Percentiles rank a stretch among this genome's conserved stretches.
Evolutionary conservation across 805 yeast genomes (phyloP).

Genomic region (Ogataea paraovalis): DNA sequence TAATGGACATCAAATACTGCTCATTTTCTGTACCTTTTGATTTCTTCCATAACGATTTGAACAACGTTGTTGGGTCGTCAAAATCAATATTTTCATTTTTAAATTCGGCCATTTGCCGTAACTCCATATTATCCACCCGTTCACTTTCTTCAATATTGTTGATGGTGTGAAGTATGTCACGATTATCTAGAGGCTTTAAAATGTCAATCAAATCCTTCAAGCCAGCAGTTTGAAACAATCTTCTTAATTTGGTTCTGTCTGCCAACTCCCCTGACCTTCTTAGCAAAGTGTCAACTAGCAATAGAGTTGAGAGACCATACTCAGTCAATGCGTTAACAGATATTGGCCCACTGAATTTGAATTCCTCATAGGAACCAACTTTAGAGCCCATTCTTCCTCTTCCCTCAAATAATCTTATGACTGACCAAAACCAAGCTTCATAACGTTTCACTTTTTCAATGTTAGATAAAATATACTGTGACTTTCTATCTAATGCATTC

Average conservation of each 20-base stretch:
- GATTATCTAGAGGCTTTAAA: conserved; percentile 38
- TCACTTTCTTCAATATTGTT: conserved; percentile 37
- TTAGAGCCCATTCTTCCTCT: conserved; percentile 85
- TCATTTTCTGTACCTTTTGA: conserved; percentile 58
- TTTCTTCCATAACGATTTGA: conserved; percentile 53
- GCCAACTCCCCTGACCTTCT: conserved; percentile 34
- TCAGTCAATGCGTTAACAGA: conserved; percentile 60
- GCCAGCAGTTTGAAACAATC: conserved; percentile 42
- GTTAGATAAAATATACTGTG: conserved; percentile 24
- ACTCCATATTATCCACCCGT: conserved; percentile 39
- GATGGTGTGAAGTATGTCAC: conserved; percentile 41
- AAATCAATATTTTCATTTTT: conserved; percentile 48
- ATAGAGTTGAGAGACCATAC: conserved; percentile 47
- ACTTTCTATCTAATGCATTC: conserved; percentile 22
- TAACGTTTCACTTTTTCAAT: conserved; percentile 25
- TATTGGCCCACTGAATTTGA: conserved; percentile 48
- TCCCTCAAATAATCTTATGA: conserved; percentile 41
- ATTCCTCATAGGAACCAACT: conserved; percentile 90
- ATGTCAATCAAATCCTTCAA: conserved; percentile 33
- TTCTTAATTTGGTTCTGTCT: conserved; percentile 45
- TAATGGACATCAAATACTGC: conserved; percentile 53
- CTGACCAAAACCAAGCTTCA: conserved; percentile 34
- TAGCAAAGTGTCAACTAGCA: conserved; percentile 46
- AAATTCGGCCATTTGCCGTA: conserved; percentile 35
- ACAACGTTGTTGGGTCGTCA: conserved; percentile 68